Conservation (phyloP, 164 flowering plant species). For the Berberis vulgaris region DNA sequence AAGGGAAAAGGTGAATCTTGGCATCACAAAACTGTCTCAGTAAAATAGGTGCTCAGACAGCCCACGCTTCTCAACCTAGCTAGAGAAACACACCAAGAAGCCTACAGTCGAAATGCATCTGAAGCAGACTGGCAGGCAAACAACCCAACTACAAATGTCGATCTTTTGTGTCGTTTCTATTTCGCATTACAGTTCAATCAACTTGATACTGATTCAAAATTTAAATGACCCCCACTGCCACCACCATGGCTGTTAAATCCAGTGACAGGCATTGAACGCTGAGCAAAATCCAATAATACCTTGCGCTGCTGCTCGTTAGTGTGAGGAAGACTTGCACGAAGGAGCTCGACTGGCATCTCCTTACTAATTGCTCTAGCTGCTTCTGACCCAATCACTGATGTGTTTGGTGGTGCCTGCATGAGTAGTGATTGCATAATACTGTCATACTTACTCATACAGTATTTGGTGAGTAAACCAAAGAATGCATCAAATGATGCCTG, state of each 20-base stretch:
- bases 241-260: conserved; percentile 34
- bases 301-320: conserved; percentile 71
- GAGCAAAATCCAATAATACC: conserved; percentile 66
- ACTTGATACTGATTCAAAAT: conserved; percentile 37
- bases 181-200: conserved; percentile 1
- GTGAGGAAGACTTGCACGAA: conserved; percentile 88
- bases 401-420: conserved; percentile 29
- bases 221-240: conserved; percentile 24
- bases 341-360: conserved; percentile 88
- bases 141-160: not conserved
- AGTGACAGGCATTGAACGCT: conserved; percentile 57
- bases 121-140: not conserved
- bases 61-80: not conserved
- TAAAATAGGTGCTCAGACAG: not conserved
- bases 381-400: conserved; percentile 36
- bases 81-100: not conserved
- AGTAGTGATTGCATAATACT: conserved; percentile 53
- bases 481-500: conserved; percentile 90
- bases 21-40: too few species aligned
- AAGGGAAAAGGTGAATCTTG: too few species aligned
- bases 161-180: not conserved
- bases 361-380: conserved; percentile 55
- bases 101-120: not conserved
- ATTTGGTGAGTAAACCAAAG: conserved; percentile 65
- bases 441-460: conserved; percentile 76